Percentiles rank a stretch among this genome's conserved stretches.
Conservation (phyloP, 1,284 basidiomycete genomes). For the Heterobasidion irregulare region DNA sequence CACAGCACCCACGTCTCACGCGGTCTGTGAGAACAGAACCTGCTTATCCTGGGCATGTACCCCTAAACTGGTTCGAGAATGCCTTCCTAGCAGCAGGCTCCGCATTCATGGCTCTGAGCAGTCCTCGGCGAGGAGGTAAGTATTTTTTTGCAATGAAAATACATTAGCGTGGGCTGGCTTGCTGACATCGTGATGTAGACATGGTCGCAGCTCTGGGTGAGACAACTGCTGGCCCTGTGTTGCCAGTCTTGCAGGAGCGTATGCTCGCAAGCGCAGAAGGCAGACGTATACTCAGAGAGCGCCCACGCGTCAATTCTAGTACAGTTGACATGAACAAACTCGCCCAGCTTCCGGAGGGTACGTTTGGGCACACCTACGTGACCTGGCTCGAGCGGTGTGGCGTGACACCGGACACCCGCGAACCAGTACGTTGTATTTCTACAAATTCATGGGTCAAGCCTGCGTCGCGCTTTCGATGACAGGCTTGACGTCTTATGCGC, state of each 20-base stretch:
- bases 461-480: neutral
- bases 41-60: slow-evolving; percentile 60
- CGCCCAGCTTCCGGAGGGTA: slow-evolving; percentile 64
- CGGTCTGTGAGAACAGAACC: slow-evolving; percentile 24
- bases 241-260: slow-evolving; percentile 71
- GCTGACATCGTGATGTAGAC: slow-evolving; percentile 39
- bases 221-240: slow-evolving; percentile 76
- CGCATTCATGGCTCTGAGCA: slow-evolving; percentile 74
- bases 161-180: too few species aligned
- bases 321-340: slow-evolving; percentile 74
- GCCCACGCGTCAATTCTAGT: slow-evolving; percentile 74
- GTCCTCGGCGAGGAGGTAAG: slow-evolving; percentile 84
- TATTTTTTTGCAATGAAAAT: slow-evolving; percentile 3
- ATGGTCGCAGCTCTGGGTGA: slow-evolving; percentile 92
- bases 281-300: slow-evolving; percentile 72
- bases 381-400: slow-evolving; percentile 88
- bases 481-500: too few species aligned
- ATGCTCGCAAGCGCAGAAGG: slow-evolving; percentile 83
- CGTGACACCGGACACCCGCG: slow-evolving; percentile 93
- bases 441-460: neutral
- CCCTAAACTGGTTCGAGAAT: slow-evolving; percentile 75
- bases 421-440: slow-evolving; percentile 55
- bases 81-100: slow-evolving; percentile 83
- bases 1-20: slow-evolving; percentile 1
- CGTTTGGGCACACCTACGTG: slow-evolving; percentile 83